Percentiles rank a stretch among this genome's conserved stretches.
These are phyloP conservation scores for Cyberlindnera euphorbiae DNA, from an alignment of 805 yeast species.

Conservation along the genomic window DNA sequence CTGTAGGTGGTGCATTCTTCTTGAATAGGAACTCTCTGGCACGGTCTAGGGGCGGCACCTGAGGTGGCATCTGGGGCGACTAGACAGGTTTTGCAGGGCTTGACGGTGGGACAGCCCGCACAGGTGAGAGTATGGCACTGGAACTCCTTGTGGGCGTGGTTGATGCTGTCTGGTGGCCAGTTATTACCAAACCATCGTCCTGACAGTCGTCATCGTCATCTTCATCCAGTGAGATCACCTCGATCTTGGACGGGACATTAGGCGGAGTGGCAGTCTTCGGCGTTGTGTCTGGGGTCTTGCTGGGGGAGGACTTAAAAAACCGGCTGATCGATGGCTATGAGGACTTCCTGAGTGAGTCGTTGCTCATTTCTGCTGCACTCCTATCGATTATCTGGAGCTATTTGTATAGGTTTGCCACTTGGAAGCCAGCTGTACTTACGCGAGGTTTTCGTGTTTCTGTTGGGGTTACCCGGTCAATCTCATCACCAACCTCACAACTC, in stretches of 20 bases:
- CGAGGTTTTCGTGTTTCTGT: too few relatives aligned
- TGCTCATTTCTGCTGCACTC: too few relatives aligned
- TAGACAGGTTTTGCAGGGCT: too few relatives aligned
- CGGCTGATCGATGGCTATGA: constrained; percentile 11
- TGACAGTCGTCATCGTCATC: constrained; percentile 1
- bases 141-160: not conserved
- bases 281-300: constrained; percentile 1
- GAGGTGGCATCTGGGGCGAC: too few relatives aligned
- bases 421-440: too few relatives aligned
- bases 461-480: too few relatives aligned
- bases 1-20: constrained; percentile 2
- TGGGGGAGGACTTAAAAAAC: constrained; percentile 8
- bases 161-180: too few relatives aligned
- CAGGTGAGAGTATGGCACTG: not conserved
- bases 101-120: too few relatives aligned
- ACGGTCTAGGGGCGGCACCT: not conserved
- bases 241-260: not conserved
- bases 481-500: too few relatives aligned
- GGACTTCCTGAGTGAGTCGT: not conserved
- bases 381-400: not conserved
- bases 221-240: constrained; percentile 5
- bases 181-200: not conserved
- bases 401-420: too few relatives aligned
- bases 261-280: not conserved
- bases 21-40: constrained; percentile 9